Conservation (phyloP, 148 eudicot genomes). For the Mesembryanthemum crystallinum region DNA sequence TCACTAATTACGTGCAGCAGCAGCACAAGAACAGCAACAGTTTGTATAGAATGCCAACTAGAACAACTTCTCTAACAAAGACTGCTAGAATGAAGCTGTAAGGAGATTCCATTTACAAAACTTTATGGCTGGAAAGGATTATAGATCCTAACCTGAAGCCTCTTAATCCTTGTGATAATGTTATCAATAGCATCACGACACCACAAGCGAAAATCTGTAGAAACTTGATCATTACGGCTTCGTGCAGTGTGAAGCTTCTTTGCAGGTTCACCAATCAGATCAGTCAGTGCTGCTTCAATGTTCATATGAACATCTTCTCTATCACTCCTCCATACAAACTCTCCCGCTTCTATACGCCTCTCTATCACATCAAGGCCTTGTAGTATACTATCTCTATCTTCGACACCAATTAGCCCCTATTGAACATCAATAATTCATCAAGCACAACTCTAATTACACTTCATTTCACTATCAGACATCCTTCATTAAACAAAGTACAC, state of each 20-base stretch:
- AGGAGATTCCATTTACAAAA: neutral
- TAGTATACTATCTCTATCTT: conserved; percentile 68
- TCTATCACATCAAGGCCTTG: conserved; percentile 73
- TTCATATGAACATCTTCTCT: conserved; percentile 99
- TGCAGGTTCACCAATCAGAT: conserved; percentile 97
- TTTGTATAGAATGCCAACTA: neutral
- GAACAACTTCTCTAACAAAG: neutral
- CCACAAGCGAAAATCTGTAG: conserved; percentile 94
- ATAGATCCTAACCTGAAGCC: conserved; percentile 60
- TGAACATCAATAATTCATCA: conserved; percentile 15
- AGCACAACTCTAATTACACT: neutral
- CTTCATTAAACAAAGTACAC: no score
- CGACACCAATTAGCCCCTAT: conserved; percentile 67
- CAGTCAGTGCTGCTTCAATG: conserved; percentile 97
- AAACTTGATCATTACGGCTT: conserved; percentile 97
- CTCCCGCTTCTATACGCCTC: conserved; percentile 68
- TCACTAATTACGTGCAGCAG: neutral
- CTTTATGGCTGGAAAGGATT: neutral
- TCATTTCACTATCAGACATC: neutral
- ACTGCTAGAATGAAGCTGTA: neutral
- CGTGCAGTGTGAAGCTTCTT: conserved; percentile 99
- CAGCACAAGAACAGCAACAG: neutral
- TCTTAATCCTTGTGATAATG: conserved; percentile 46
- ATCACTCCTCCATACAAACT: conserved; percentile 91
- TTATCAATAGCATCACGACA: conserved; percentile 87